Conservation (phyloP, 371 early-diverging fungal species). For the Lichtheimia ramosa region DNA sequence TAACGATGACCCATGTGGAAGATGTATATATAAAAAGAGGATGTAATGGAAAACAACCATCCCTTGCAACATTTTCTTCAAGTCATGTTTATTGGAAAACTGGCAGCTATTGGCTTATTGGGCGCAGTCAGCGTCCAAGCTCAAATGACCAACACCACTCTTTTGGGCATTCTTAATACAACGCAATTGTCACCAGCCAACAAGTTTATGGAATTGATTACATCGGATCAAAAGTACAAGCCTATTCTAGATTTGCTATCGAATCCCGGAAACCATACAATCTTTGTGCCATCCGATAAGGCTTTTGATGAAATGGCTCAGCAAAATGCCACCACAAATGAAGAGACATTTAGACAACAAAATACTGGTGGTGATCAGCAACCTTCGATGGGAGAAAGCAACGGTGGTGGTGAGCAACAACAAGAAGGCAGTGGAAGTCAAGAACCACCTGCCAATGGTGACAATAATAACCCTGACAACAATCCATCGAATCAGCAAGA, state of each 20-base stretch:
- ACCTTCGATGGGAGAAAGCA: not conserved
- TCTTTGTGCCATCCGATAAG: slow-evolving; percentile 33
- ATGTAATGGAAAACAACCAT: no score
- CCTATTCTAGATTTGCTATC: slow-evolving; percentile 26
- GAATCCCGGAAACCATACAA: slow-evolving; percentile 27
- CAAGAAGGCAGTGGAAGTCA: no score
- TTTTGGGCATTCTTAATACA: slow-evolving; percentile 30
- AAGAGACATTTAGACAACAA: not conserved
- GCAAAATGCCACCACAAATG: not conserved
- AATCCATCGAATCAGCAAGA: not conserved
- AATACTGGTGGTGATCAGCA: not conserved
- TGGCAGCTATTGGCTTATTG: not conserved
- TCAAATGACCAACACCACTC: slow-evolving; percentile 21
- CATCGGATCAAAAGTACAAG: slow-evolving; percentile 24
- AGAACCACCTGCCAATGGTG: no score
- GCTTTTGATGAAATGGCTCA: slow-evolving; percentile 6
- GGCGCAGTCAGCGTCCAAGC: slow-evolving; percentile 11
- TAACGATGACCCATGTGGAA: not conserved
- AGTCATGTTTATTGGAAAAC: slow-evolving; percentile 11
- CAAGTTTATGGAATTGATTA: slow-evolving; percentile 24
- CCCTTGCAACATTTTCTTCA: not conserved
- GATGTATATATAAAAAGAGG: not conserved
- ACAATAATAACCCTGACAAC: not conserved
- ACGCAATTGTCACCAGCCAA: slow-evolving; percentile 30
- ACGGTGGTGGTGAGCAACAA: not conserved